phyloP scores from a whole-genome alignment of 805 yeast species.

The Lipomyces kockii region DNA sequence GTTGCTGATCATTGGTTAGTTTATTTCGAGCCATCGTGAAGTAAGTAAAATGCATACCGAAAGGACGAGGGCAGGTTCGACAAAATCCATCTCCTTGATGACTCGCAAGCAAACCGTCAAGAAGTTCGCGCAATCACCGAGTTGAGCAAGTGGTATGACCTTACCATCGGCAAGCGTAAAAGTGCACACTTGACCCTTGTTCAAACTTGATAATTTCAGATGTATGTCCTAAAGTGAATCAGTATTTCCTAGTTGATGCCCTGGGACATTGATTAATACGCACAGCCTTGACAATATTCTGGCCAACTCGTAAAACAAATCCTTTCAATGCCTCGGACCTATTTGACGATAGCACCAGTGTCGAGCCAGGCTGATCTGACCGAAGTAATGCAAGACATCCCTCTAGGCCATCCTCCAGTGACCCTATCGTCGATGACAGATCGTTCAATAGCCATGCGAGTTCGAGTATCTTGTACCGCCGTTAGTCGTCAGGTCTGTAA shows the following conservation, averaged over 20 bases:
- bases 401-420: constrained; percentile 30
- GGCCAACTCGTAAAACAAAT: constrained; percentile 33
- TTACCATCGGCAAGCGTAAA: constrained; percentile 27
- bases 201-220: constrained; percentile 30
- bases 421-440: constrained; percentile 23
- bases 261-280: constrained; percentile 5
- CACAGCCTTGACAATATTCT: constrained; percentile 36
- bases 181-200: constrained; percentile 26
- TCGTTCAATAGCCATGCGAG: constrained; percentile 36
- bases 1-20: constrained; percentile 18
- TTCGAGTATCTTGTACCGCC: constrained; percentile 25
- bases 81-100: constrained; percentile 33
- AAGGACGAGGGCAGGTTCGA: constrained; percentile 35
- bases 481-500: not conserved
- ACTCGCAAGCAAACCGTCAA: constrained; percentile 27
- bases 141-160: constrained; percentile 27
- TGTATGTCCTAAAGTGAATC: constrained; percentile 27
- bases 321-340: constrained; percentile 38
- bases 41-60: constrained; percentile 17
- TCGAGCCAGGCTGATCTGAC: constrained; percentile 34
- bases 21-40: not conserved
- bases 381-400: constrained; percentile 32
- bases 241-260: not conserved
- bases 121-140: constrained; percentile 32
- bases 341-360: constrained; percentile 36